Conservation (phyloP, 345 rosid genomes). For the Carallia pectinifolia region DNA sequence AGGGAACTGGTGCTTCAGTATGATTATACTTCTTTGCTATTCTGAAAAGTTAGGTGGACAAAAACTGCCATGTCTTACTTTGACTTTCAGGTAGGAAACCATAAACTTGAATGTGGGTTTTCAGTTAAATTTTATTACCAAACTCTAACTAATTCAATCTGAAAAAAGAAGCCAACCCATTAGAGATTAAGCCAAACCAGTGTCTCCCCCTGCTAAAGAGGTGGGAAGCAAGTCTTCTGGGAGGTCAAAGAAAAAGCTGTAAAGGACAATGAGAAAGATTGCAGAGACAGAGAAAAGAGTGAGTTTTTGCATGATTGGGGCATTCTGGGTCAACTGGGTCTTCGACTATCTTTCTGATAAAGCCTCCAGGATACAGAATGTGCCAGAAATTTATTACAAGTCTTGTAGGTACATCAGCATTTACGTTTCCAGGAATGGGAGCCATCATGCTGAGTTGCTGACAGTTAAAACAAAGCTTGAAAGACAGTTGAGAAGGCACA, state of each 20-base stretch:
- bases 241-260: constrained; percentile 30
- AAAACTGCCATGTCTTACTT: constrained; percentile 19
- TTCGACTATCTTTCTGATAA: too few species aligned
- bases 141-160: constrained; percentile 25
- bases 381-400: too few species aligned
- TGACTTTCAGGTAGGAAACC: constrained; percentile 33
- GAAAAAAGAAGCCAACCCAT: too few species aligned
- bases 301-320: not conserved
- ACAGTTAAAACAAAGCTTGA: too few species aligned
- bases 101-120: constrained; percentile 17
- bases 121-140: constrained; percentile 2
- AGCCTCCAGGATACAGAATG: too few species aligned
- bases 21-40: not conserved
- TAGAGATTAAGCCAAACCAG: not conserved
- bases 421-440: too few species aligned
- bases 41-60: constrained; percentile 3
- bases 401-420: too few species aligned
- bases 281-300: not conserved
- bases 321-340: not conserved
- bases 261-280: not conserved
- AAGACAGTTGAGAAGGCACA: too few species aligned
- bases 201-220: not conserved
- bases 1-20: not conserved
- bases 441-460: too few species aligned
- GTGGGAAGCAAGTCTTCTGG: constrained; percentile 32